Evolutionary conservation across 345 rosid species (phyloP).

Genomic region (Clarkia xantiana): DNA sequence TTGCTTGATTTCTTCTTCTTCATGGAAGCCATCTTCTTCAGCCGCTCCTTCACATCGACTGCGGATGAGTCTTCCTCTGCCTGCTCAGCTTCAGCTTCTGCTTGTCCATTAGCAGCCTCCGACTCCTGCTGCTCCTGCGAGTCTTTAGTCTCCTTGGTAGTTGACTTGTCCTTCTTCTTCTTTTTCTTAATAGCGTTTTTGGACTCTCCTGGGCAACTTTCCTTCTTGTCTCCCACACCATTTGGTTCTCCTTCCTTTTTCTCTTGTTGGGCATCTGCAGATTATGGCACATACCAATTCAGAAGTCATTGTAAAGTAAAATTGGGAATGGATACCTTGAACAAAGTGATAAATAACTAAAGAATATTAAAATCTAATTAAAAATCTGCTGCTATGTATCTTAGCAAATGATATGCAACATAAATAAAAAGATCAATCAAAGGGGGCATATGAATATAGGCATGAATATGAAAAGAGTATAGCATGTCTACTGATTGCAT

Average conservation of each 20-base stretch:
- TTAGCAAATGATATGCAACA: no score
- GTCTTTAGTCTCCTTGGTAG: constrained; percentile 16
- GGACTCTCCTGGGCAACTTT: constrained; percentile 29
- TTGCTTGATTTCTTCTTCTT: constrained; percentile 58
- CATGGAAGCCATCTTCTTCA: constrained; percentile 39
- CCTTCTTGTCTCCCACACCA: constrained; percentile 31
- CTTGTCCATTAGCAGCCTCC: no score
- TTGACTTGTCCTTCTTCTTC: constrained; percentile 18
- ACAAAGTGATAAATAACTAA: no score
- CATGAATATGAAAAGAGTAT: no score
- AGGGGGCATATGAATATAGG: no score
- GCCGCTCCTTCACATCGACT: constrained; percentile 40
- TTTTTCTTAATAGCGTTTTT: constrained; percentile 54
- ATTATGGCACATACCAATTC: no score
- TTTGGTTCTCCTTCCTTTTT: constrained; percentile 24
- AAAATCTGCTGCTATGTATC: no score
- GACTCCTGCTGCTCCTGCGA: constrained; percentile 17
- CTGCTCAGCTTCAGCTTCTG: constrained; percentile 13
- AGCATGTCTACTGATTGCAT: no score
- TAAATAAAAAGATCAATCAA: no score
- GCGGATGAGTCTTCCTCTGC: constrained; percentile 27
- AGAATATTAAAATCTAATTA: no score
- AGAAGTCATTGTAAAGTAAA: no score
- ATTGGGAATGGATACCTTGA: no score
- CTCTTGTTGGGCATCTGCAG: constrained; percentile 25